Percentiles rank a stretch among this genome's conserved stretches.
These are phyloP conservation scores for Leccinum subrobustum DNA, from an alignment of 1,284 basidiomycete species.

Conservation along the genomic window DNA sequence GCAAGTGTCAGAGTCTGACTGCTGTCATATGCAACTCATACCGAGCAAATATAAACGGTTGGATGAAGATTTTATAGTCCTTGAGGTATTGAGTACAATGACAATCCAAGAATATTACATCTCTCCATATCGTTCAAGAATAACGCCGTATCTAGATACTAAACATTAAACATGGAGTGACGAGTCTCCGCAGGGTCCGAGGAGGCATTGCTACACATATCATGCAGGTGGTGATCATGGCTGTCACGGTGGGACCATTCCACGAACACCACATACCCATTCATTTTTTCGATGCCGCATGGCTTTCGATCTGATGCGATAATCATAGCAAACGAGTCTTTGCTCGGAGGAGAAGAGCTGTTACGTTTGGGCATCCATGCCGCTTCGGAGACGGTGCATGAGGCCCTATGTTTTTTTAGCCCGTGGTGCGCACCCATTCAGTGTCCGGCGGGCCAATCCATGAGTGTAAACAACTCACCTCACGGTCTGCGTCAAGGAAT, in stretches of 20 bases:
- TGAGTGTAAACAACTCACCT: no score
- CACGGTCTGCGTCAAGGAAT: no score
- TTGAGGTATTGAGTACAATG: background rate
- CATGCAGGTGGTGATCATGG: background rate
- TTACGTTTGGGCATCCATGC: no score
- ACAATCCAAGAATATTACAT: background rate
- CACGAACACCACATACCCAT: conserved; percentile 29
- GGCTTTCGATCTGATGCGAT: no score
- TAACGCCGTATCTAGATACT: background rate
- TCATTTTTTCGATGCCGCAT: conserved; percentile 31
- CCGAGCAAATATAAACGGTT: background rate
- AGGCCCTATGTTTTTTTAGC: no score
- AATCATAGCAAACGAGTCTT: no score
- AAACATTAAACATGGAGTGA: background rate
- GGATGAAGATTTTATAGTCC: background rate
- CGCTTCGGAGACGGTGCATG: no score
- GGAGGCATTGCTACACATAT: background rate
- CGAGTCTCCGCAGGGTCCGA: background rate
- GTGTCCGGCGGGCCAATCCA: no score
- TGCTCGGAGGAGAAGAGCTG: no score
- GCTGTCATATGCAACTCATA: background rate
- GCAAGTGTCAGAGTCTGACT: background rate
- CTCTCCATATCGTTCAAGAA: background rate
- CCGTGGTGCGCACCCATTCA: no score
- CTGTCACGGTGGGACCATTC: background rate